Evolutionary conservation across 108 stramenopile genomes (phyloP), one percentile per base, ranked within the genome.

Genomic region (Skeletonema tropicum): DNA sequence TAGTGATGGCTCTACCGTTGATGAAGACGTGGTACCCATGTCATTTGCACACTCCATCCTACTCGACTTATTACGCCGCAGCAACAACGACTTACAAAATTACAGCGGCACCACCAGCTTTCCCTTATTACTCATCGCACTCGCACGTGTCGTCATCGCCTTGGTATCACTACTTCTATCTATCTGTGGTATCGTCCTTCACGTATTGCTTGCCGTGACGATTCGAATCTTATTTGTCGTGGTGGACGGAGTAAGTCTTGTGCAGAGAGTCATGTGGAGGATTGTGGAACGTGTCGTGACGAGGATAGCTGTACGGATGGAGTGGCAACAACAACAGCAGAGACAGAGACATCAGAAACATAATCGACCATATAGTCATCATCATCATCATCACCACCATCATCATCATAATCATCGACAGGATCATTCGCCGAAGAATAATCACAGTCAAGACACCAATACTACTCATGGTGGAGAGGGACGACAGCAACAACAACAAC

Each of bases 161-260:
- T 10, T 55, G 7, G 9, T 55, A 8, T 55, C 52, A 11, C 52
- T 55, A 55, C 19, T 55, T n/a, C 8, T 55, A 25, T 55, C 52
- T 23, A 55, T 55, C 7, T 21, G 19, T 9, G 52, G 52, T 6
- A 23, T 55, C 9, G 52, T 55, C 0, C 52, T 55, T 25, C 52
- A 55, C 23, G 52, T 55, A 23, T 23, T 55, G 10, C 52, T 55
- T 21, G 52, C 52, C 23, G 23, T 55, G 5, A 55, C 52, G 1
- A 55, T 55, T 55, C 52, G 52, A 23, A 25, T 55, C 52, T 55
- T 55, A 55, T 55, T 55, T 10, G 52, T 55, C 23, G 52, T 55
- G 21, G 52, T 55, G 19, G 52, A 55, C 25, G 52, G 21, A 55
- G 19, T 55, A 10, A 10, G 52, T 1, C 10, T 55, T 0, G 52